Percentiles rank a stretch among this genome's conserved stretches.
These are phyloP conservation scores for Phialophora macrospora DNA, from an alignment of 2,329 filamentous ascomycete genomes.

Conservation along the genomic window DNA sequence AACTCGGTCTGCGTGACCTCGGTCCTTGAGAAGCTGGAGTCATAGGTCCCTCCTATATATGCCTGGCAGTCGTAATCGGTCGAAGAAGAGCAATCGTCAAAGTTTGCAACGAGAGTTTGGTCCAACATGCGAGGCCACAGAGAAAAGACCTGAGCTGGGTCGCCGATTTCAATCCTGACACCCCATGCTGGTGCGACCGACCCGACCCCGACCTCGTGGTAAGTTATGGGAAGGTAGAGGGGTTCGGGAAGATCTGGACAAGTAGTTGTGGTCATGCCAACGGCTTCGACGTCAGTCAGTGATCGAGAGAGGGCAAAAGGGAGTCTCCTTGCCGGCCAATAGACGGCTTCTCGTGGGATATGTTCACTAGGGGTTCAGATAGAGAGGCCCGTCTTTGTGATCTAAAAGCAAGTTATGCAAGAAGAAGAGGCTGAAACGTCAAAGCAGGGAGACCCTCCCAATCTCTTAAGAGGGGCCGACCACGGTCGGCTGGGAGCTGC, in stretches of 20 bases:
- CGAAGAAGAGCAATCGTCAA: not conserved
- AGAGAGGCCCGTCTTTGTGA: not conserved
- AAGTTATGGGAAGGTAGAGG: not conserved
- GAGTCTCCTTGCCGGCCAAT: not conserved
- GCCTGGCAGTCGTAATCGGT: constrained; percentile 4
- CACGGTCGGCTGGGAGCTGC: not conserved
- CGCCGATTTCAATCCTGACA: constrained; percentile 8
- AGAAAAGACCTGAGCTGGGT: constrained; percentile 1
- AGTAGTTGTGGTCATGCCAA: not conserved
- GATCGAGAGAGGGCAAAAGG: not conserved
- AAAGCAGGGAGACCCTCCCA: not conserved
- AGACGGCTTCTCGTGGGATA: not conserved
- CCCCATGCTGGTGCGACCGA: constrained; percentile 15
- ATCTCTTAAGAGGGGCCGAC: not conserved
- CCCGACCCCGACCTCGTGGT: not conserved
- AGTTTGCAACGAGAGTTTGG: not conserved
- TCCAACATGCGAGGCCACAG: not conserved
- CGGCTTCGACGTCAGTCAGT: not conserved
- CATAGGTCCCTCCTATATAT: not conserved
- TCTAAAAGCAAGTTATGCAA: not conserved
- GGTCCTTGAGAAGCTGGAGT: not conserved
- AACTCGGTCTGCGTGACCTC: not conserved
- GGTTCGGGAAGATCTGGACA: not conserved
- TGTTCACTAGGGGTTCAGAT: not conserved
- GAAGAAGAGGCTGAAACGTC: not conserved